Evolutionary conservation across 371 early-diverging fungal species (phyloP).

Genomic region (Apophysomyces elegans): DNA sequence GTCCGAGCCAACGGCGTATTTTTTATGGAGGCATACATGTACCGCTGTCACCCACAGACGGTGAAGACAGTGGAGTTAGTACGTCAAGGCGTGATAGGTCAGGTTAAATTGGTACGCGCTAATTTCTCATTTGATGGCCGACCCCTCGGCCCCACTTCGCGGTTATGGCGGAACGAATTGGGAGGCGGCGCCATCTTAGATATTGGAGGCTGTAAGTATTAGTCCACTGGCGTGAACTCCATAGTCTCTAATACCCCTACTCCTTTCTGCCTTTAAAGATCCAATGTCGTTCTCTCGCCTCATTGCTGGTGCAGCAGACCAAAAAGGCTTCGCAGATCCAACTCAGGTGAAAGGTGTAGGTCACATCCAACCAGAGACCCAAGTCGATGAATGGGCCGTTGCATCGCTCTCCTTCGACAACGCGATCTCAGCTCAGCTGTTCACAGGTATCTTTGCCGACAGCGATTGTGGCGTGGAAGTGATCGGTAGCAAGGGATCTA

Average conservation of each 20-base stretch:
- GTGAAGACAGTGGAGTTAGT: conserved; percentile 34
- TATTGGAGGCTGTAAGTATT: conserved; percentile 53
- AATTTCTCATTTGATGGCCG: conserved; percentile 46
- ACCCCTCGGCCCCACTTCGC: conserved; percentile 36
- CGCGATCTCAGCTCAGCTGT: conserved; percentile 40
- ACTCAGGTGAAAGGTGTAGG: conserved; percentile 43
- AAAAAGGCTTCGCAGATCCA: conserved; percentile 26
- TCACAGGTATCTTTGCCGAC: conserved; percentile 48
- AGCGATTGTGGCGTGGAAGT: conserved; percentile 40
- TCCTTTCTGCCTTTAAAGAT: conserved; percentile 25
- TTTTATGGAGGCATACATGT: conserved; percentile 59
- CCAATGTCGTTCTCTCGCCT: conserved; percentile 50
- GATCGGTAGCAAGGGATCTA: conserved; percentile 38
- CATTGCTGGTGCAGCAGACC: conserved; percentile 41
- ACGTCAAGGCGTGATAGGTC: conserved; percentile 35
- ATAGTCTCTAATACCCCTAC: neutral
- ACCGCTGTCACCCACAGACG: conserved; percentile 55
- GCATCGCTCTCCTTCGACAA: conserved; percentile 44
- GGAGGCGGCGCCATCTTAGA: conserved; percentile 55
- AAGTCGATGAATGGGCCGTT: conserved; percentile 53
- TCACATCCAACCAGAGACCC: conserved; percentile 39
- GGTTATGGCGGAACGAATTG: conserved; percentile 50
- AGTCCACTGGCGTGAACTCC: too few species aligned
- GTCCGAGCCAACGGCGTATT: conserved; percentile 37
- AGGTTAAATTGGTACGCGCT: conserved; percentile 45